Conservation (phyloP, 2,329 filamentous ascomycete species). For the Colletotrichum sp. region DNA sequence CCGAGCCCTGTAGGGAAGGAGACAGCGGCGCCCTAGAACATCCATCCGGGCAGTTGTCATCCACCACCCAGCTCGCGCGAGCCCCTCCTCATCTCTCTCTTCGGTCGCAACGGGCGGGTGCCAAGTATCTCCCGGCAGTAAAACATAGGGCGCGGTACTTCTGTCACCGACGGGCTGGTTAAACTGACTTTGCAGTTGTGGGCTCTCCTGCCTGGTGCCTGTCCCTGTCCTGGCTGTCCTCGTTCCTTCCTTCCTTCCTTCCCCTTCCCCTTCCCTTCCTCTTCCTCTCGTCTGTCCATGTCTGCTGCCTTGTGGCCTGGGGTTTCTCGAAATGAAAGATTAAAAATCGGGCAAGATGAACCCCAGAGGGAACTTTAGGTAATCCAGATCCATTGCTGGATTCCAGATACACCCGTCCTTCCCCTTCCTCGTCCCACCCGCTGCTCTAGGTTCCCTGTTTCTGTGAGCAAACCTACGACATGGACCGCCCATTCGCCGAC, state of each 20-base stretch:
- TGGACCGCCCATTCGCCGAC: neutral
- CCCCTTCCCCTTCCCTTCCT: neutral
- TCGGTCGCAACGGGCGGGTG: neutral
- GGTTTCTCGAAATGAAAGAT: neutral
- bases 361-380: neutral
- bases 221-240: neutral
- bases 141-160: neutral
- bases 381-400: constrained; percentile 9
- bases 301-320: neutral
- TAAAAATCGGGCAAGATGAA: neutral
- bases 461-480: neutral
- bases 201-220: neutral
- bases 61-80: neutral
- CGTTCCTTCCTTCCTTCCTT: neutral
- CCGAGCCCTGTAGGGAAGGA: neutral
- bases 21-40: neutral
- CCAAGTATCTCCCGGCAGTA: neutral
- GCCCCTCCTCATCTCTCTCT: neutral
- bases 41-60: neutral
- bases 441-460: neutral
- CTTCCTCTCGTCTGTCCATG: neutral
- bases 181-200: neutral
- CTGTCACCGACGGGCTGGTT: neutral
- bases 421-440: neutral
- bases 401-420: neutral